These are phyloP conservation scores for Boletus coccyginus DNA, from an alignment of 768 basidiomycete species.

Conservation along the genomic window DNA sequence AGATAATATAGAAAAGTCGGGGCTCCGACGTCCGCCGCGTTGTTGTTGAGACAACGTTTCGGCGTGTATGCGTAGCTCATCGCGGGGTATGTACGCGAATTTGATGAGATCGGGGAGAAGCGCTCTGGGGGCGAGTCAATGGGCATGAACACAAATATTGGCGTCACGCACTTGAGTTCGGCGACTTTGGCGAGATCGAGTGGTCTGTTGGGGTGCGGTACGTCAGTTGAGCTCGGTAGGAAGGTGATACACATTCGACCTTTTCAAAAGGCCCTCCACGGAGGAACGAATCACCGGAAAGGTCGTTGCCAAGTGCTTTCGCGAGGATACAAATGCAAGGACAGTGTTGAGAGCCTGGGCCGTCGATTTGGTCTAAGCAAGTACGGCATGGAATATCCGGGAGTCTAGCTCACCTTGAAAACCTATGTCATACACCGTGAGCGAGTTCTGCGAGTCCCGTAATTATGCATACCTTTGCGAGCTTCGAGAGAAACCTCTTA, in stretches of 20 bases:
- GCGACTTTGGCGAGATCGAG: slow-evolving; percentile 76
- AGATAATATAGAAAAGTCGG: slow-evolving; percentile 38
- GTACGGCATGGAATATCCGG: not conserved
- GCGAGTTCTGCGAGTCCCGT: rapidly evolving
- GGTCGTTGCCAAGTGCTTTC: slow-evolving; percentile 77
- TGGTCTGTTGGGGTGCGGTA: slow-evolving; percentile 47
- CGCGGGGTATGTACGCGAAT: slow-evolving; percentile 75
- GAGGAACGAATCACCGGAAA: slow-evolving; percentile 73
- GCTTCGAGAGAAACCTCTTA: slow-evolving; percentile 31
- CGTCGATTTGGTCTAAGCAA: not conserved
- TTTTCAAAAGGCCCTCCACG: slow-evolving; percentile 77
- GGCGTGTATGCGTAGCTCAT: slow-evolving; percentile 56
- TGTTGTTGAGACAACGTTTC: slow-evolving; percentile 26
- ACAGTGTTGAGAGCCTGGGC: slow-evolving; percentile 83
- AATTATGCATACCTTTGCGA: slow-evolving; percentile 52
- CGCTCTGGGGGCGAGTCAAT: slow-evolving; percentile 43
- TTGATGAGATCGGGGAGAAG: slow-evolving; percentile 78
- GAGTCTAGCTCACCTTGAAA: slow-evolving; percentile 36
- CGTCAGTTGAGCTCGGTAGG: not conserved
- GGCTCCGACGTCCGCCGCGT: slow-evolving; percentile 34
- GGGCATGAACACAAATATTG: not conserved
- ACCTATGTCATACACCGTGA: slow-evolving; percentile 29
- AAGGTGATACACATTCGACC: slow-evolving; percentile 36
- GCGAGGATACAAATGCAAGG: slow-evolving; percentile 79
- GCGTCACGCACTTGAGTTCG: slow-evolving; percentile 66